Conservation (phyloP, 1,284 basidiomycete genomes). For the Fomitopsis palustris region DNA sequence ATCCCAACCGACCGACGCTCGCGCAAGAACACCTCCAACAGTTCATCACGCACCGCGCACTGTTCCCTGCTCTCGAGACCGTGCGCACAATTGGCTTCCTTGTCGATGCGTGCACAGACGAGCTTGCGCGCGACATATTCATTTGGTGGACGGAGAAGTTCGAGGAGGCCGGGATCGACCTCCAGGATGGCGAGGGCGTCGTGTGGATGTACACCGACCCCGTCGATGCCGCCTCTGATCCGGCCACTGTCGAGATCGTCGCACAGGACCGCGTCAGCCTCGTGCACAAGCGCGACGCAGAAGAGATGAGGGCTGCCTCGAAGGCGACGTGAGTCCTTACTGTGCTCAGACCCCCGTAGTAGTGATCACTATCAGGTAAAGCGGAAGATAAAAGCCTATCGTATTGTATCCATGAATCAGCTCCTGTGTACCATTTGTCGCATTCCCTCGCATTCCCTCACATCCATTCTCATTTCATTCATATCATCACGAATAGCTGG, state of each 20-base stretch:
- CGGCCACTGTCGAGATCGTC: background rate
- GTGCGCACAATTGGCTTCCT: conserved; percentile 44
- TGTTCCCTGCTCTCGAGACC: conserved; percentile 42
- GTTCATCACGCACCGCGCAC: conserved; percentile 31
- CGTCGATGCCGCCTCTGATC: background rate
- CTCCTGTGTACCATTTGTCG: background rate
- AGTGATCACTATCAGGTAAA: background rate
- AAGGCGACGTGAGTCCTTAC: background rate
- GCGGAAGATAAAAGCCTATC: background rate
- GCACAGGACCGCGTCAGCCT: background rate
- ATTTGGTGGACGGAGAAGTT: conserved; percentile 53
- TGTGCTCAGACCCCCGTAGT: background rate
- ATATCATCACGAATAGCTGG: background rate
- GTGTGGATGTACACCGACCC: conserved; percentile 38
- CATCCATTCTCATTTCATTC: background rate
- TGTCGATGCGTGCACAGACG: conserved; percentile 42
- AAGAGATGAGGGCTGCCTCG: background rate
- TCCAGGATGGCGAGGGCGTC: conserved; percentile 51
- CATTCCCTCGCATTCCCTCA: background rate
- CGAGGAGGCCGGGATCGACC: conserved; percentile 43
- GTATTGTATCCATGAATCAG: background rate
- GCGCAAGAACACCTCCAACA: conserved; percentile 39
- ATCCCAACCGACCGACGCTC: conserved; percentile 36
- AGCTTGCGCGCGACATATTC: conserved; percentile 43
- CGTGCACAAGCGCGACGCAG: conserved; percentile 5